These are phyloP conservation scores for Solanum ossicruentum DNA, from an alignment of 257 asterid species.

Conservation along the genomic window DNA sequence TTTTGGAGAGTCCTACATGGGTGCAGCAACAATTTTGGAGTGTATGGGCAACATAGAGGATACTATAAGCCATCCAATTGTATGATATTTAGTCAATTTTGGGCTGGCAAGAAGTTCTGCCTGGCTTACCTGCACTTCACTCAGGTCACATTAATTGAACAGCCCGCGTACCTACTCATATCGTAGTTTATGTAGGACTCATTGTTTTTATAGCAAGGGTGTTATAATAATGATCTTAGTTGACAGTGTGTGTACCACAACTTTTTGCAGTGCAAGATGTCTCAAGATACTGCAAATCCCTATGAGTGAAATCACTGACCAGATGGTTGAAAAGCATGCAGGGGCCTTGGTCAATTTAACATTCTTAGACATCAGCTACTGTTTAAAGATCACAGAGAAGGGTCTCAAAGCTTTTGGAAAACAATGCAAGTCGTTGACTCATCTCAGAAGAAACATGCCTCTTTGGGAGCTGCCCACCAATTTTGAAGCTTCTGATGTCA, in stretches of 20 bases:
- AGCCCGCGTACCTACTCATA: neutral
- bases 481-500: neutral
- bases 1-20: neutral
- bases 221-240: neutral
- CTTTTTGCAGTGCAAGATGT: slow-evolving; percentile 5
- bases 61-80: neutral
- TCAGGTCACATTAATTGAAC: neutral
- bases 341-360: neutral
- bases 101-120: neutral
- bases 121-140: neutral
- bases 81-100: neutral
- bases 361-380: slow-evolving; percentile 10
- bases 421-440: slow-evolving; percentile 7
- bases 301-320: slow-evolving; percentile 6
- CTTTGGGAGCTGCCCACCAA: neutral
- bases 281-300: slow-evolving; percentile 13
- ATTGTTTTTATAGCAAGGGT: neutral
- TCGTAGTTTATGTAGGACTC: neutral
- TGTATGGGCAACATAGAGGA: neutral
- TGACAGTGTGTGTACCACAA: neutral
- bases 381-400: slow-evolving; percentile 5
- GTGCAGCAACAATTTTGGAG: neutral
- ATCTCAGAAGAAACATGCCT: neutral
- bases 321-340: slow-evolving; percentile 6
- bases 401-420: slow-evolving; percentile 13